Conservation (phyloP, 2,329 filamentous ascomycete species). For the Trichoderma koningii region DNA sequence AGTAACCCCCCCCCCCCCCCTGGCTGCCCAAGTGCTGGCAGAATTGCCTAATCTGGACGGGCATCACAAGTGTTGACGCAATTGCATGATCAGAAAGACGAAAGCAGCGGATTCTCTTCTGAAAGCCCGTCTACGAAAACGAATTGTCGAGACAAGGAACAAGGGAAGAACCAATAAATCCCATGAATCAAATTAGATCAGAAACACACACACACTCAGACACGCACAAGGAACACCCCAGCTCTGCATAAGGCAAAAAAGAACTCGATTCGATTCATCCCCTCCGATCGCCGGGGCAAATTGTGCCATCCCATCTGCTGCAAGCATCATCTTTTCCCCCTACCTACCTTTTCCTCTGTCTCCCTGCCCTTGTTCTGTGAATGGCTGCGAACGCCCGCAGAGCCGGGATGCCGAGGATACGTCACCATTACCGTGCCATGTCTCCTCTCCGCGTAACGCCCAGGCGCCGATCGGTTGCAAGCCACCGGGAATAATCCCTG, state of each 20-base stretch:
- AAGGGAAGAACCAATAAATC: not conserved
- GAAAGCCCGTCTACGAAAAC: not conserved
- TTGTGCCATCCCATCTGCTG: not conserved
- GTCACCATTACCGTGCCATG: conserved; percentile 23
- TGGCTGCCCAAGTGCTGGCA: not conserved
- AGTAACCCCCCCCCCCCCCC: not conserved
- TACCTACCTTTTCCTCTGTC: not conserved
- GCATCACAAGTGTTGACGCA: not conserved
- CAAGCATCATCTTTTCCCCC: not conserved
- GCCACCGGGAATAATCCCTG: conserved; percentile 26
- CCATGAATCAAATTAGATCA: too few species aligned
- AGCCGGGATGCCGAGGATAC: conserved; percentile 23
- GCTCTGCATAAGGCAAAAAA: too few species aligned
- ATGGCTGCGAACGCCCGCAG: not conserved
- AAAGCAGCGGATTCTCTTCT: not conserved
- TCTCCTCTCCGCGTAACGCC: conserved; percentile 24
- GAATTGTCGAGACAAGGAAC: not conserved
- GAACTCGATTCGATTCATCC: too few species aligned
- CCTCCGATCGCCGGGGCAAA: too few species aligned
- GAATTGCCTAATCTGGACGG: conserved; percentile 19
- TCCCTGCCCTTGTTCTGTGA: not conserved
- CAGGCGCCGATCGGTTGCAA: conserved; percentile 24
- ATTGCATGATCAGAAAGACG: conserved; percentile 12
- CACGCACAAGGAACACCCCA: too few species aligned
- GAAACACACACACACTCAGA: too few species aligned